Base-by-base conservation (phyloP, 768 basidiomycete species). In the Calocera viscosa region DNA sequence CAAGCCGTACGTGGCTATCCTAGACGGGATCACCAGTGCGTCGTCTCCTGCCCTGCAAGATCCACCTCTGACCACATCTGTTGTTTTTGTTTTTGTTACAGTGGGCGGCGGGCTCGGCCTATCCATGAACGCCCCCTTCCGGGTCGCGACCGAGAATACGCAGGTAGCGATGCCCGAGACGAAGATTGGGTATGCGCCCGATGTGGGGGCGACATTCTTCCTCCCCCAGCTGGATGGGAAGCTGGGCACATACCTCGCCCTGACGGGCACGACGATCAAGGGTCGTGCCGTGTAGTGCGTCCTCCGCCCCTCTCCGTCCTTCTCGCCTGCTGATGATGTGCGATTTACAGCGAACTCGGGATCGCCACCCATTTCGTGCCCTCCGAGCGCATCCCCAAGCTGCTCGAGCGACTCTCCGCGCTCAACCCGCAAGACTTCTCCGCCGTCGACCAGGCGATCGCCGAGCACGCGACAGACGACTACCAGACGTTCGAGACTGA, bases 41-140 rank as follows among this genome's bases (percentile, higher is more conserved):
- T 82, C 68, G 63, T 35, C 63, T 49, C 47, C 38, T 68, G 68
- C 69, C 71, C 67, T 26, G n/a, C n/a, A n/a, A n/a, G n/a, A n/a
- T n/a, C n/a, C n/a, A n/a, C n/a, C n/a, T n/a, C n/a, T n/a, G n/a
- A 16, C 41, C 30, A 26, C 47, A 49, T 19, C 26, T 28, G 34
- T 32, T 63, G 3, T 26, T 49, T 38, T 32, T 49, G 68, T 70
- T 49, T 70, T 60, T 1, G 24, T 63, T 63, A 33, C 68, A 96
- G 93, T 97, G 88, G 96, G 96, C 53, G 96, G 96, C 65, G 96
- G 96, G 63, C 91, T 89, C 24, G 96, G 96, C 40, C 84, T 99
- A 63, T 81, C 85, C 40, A 84, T 87, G 12, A 83, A 87, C 67
- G 95, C 94, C 2, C 83, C 87, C 0, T 94, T 98, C 77, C 84